These are phyloP conservation scores for Penicillium italicum DNA, from an alignment of 2,329 filamentous ascomycete genomes.

Conservation along the genomic window DNA sequence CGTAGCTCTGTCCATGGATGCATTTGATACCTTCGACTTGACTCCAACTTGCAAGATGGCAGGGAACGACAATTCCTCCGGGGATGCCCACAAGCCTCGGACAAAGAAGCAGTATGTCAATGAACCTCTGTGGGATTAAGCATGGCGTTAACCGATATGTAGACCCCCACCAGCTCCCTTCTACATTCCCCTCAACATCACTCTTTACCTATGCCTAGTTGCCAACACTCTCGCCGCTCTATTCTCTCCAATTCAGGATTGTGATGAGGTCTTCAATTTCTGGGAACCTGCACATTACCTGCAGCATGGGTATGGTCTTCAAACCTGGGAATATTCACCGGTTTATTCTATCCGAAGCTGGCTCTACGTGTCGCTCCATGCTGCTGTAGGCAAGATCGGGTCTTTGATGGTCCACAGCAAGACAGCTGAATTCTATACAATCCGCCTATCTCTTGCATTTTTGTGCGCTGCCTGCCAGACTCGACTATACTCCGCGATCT, in stretches of 20 bases:
- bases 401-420: slow-evolving; percentile 53
- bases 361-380: slow-evolving; percentile 82
- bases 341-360: slow-evolving; percentile 93
- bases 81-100: slow-evolving; percentile 18
- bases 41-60: slow-evolving; percentile 21
- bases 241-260: slow-evolving; percentile 91
- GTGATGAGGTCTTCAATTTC: slow-evolving; percentile 98
- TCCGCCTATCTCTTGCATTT: slow-evolving; percentile 71
- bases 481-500: slow-evolving; percentile 73
- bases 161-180: slow-evolving; percentile 48
- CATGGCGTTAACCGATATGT: slow-evolving; percentile 19
- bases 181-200: slow-evolving; percentile 66
- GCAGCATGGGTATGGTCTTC: slow-evolving; percentile 83
- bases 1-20: slow-evolving; percentile 6
- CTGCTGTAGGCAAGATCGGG: slow-evolving; percentile 64
- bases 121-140: not conserved
- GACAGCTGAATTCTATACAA: slow-evolving; percentile 73
- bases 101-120: slow-evolving; percentile 28
- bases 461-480: slow-evolving; percentile 79
- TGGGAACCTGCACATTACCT: slow-evolving; percentile 97
- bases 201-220: slow-evolving; percentile 75
- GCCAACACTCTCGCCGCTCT: slow-evolving; percentile 73
- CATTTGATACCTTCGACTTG: not conserved
- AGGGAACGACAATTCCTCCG: slow-evolving; percentile 5
- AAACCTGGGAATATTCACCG: slow-evolving; percentile 98